Evolutionary conservation across 2,329 filamentous ascomycete species (phyloP).

Genomic region (Stemphylium lycopersici): DNA sequence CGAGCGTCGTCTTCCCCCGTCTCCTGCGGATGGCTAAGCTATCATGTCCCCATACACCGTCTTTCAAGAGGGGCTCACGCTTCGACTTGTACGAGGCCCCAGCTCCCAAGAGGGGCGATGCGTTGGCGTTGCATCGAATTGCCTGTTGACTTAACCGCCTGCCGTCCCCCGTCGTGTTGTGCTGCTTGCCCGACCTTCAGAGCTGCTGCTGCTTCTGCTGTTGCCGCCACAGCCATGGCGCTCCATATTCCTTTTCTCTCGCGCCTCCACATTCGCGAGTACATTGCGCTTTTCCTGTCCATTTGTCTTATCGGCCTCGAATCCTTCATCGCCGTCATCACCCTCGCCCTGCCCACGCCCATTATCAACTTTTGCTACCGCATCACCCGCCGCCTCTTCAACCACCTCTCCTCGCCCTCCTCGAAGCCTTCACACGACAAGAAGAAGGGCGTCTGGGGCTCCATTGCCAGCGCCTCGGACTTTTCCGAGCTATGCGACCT

Average conservation of each 20-base stretch:
- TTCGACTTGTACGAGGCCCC: constrained; percentile 8
- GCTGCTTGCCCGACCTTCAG: too few species aligned
- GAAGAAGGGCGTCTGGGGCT: constrained; percentile 75
- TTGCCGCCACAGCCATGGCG: constrained; percentile 43
- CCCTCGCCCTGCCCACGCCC: constrained; percentile 81
- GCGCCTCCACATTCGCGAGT: constrained; percentile 71
- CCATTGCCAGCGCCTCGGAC: constrained; percentile 84
- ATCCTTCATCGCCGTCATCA: constrained; percentile 81
- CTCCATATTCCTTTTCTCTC: constrained; percentile 68
- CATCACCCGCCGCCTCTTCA: constrained; percentile 81
- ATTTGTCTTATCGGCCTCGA: constrained; percentile 84
- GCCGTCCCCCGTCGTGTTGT: neutral
- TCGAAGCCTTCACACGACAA: constrained; percentile 70
- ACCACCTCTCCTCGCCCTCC: constrained; percentile 73
- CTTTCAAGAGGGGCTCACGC: constrained; percentile 1
- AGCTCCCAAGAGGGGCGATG: constrained; percentile 10
- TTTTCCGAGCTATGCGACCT: constrained; percentile 93
- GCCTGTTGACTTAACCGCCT: constrained; percentile 3
- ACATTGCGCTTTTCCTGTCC: constrained; percentile 83
- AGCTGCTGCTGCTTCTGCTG: neutral
- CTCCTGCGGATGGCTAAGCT: neutral
- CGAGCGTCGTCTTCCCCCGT: constrained; percentile 16
- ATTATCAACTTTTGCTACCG: constrained; percentile 84
- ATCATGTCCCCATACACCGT: constrained; percentile 10
- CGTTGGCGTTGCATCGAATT: constrained; percentile 5